These are phyloP conservation scores for Coemansia sp. DNA, from an alignment of 192 early-diverging fungal genomes.

Conservation along the genomic window DNA sequence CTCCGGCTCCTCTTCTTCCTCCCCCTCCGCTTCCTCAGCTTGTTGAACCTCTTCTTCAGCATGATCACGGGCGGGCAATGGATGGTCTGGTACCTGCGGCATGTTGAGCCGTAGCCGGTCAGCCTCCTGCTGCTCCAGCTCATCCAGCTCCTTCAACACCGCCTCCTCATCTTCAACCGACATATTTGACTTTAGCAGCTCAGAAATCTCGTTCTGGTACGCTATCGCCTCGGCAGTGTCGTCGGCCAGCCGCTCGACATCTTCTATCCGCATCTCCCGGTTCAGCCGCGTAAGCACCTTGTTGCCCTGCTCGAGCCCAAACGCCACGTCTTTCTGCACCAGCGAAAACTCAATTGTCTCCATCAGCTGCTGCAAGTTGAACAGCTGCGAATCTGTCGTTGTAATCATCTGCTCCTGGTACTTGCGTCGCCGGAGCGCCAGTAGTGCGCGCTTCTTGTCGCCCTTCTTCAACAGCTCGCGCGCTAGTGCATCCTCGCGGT, in stretches of 20 bases:
- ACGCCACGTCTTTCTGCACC: conserved; percentile 87
- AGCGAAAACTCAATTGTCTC: conserved; percentile 87
- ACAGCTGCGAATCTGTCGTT: conserved; percentile 83
- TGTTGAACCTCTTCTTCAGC: not conserved
- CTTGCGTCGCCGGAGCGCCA: conserved; percentile 95
- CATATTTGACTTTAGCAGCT: conserved; percentile 71
- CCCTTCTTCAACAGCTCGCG: conserved; percentile 69
- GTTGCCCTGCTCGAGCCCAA: conserved; percentile 82
- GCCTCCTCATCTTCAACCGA: conserved; percentile 85
- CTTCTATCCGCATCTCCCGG: conserved; percentile 82
- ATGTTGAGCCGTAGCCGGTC: conserved; percentile 23
- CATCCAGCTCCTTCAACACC: conserved; percentile 76
- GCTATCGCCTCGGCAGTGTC: conserved; percentile 95
- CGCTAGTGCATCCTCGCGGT: conserved; percentile 78
- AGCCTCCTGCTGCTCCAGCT: conserved; percentile 52
- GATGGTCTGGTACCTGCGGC: conserved; percentile 28
- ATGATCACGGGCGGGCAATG: conserved; percentile 8
- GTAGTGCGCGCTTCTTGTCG: conserved; percentile 77
- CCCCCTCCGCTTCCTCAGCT: conserved; percentile 22
- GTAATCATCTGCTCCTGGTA: conserved; percentile 87
- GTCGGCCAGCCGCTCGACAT: conserved; percentile 91
- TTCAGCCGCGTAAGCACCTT: conserved; percentile 74
- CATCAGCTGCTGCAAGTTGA: conserved; percentile 86
- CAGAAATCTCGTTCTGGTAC: conserved; percentile 80
- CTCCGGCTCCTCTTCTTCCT: conserved; percentile 8